Percentiles rank a stretch among this genome's conserved stretches.
Conservation (phyloP, 2,329 filamentous ascomycete genomes). For the Botrytis squamosa region DNA sequence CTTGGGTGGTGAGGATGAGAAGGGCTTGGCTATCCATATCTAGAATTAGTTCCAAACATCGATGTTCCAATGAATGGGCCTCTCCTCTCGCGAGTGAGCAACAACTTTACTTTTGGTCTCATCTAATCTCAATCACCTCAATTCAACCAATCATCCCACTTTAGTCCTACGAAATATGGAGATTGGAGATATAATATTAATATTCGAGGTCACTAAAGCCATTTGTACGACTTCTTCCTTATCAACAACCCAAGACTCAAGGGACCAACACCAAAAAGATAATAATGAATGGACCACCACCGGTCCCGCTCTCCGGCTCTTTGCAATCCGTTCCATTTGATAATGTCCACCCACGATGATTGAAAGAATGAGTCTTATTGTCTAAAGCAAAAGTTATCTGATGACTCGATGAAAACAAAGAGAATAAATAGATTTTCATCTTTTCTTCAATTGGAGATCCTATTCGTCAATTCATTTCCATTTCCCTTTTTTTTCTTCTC, state of each 20-base stretch:
- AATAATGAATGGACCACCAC: not conserved
- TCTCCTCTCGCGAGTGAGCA: not conserved
- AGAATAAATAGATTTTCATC: not conserved
- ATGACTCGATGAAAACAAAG: conserved; percentile 14
- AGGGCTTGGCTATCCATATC: not conserved
- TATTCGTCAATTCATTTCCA: conserved; percentile 11
- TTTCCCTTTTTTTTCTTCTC: not conserved
- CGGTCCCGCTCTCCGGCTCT: conserved; percentile 6
- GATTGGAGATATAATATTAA: not conserved
- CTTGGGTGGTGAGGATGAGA: not conserved
- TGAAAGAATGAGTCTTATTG: not conserved
- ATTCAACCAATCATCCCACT: not conserved
- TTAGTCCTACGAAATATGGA: not conserved
- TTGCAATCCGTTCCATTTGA: conserved; percentile 11
- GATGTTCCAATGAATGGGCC: not conserved
- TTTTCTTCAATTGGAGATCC: not conserved
- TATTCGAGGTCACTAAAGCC: conserved; percentile 1
- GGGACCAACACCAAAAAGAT: not conserved
- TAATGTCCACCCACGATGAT: conserved; percentile 12
- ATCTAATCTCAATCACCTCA: not conserved
- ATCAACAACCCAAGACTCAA: conserved; percentile 4
- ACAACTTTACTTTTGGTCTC: not conserved
- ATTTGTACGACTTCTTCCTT: not conserved
- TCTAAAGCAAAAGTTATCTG: not conserved
- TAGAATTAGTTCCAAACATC: not conserved